Evolutionary conservation across 1,139 yeast species (phyloP), one percentile per base, ranked within the genome.

Genomic region (Zygoascus hellenicus): DNA sequence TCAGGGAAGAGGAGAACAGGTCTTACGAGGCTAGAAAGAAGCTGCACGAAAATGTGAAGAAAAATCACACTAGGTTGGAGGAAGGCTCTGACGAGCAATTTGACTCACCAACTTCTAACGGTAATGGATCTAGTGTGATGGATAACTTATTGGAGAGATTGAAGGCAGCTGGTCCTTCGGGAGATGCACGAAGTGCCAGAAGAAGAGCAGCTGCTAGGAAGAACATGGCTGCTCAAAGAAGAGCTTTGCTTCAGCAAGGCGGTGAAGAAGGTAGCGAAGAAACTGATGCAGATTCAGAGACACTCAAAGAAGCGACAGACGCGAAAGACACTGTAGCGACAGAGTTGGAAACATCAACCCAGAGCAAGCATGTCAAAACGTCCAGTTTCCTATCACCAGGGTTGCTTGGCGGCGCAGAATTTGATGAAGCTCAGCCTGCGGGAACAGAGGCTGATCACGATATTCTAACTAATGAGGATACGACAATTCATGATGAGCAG

Each of bases 101-200:
- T 9, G 22, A 13, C 22, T 17, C 39, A 5, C 29, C 39, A 4
- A 13, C 34, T 7, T 38, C 42, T 28, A 15, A 28, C 7, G 46
- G 35, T 14, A 16, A 32, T n/a, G 51, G 50, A 3, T 51, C 46
- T 33, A 57, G 66, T 7, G 87, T 83, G 37, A 82, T 86, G 80
- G 95, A 85, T 60, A 76, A 80, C 19, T 72, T 86, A 48, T 70
- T 86, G 50, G 88, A 83, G 61, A 81, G 76, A 57, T 72, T 86
- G 57, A 80, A 84, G 60, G 86, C 87, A 1, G 82, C 86, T 0
- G 87, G 86, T 0, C 81, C 84, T 13, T 60, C 80, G 5, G 81
- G 87, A 3, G 94, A 86, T 59, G 81, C 94, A 0, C 69, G 85
- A 1, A 80, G 92, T 6, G 95, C 96, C 0, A 71, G 95, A 56